Base-by-base conservation (phyloP, 148 eudicot species). In the Spergularia marina region DNA sequence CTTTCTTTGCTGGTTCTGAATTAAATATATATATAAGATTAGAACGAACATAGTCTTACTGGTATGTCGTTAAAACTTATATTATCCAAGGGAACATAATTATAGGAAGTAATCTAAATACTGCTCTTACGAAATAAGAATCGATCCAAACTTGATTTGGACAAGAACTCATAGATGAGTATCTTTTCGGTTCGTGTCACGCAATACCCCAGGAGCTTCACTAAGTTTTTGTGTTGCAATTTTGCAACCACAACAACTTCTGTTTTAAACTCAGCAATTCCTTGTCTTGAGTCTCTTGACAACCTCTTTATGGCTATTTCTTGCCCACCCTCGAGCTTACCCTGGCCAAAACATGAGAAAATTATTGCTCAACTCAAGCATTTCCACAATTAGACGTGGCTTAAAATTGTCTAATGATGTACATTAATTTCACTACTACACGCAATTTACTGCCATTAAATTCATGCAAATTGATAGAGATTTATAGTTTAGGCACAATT, bases 131-230 rank as follows among this genome's bases (percentile, higher is more conserved):
- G 82, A 53, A 78, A 82, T 11, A 82, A 30, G 34, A 69, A 71
- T 25, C 9, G 25, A 36, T 85, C 87, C 53, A 82, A 73, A 77
- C 87, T 85, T 53, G 79, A 77, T 75, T 85, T 85, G 11, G 81
- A 77, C 40, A 85, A 66, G 64, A 56, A 79, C 61, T 85, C 85
- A 13, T 85, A 85, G 13, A 85, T 74, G 10, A 85, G 69, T 67
- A 85, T 68, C 62, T 70, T 65, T 76, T 85, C 85, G 12, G 72
- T 49, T 6, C 52, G 60, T 12, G 74, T 36, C n/a, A 68, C 58
- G 18, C 87, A 82, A 68, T 63, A 85, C 12, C 87, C 85, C 71
- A 85, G 61, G 9, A 73, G 76, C 5, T 53, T 17, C 34, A 73
- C 76, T 20, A 73, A 34, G 65, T 60, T 73, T 59, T 34, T 58